A percentile compares a stretch with the other conserved stretches of the same genome.
phyloP scores from a whole-genome alignment of 129 eudicot genomes.

The Tagetes erecta region DNA sequence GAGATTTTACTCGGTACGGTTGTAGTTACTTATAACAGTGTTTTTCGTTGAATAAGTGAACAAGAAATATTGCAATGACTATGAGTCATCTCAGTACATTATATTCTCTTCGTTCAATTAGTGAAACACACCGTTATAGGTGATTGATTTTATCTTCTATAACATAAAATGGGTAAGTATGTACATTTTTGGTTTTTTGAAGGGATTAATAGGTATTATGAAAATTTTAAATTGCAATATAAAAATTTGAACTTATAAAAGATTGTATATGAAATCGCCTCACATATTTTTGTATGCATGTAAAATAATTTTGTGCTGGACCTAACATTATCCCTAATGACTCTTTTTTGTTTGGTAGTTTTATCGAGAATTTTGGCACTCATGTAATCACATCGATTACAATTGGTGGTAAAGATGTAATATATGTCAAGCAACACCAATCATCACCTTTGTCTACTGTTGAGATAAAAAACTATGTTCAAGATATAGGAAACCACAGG shows the following conservation, averaged over 20 bases:
- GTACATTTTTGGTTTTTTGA: background rate
- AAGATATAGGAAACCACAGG: conserved; percentile 81
- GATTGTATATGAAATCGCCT: background rate
- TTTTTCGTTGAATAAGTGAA: background rate
- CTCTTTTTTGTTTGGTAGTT: conserved; percentile 45
- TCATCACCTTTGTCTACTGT: conserved; percentile 68
- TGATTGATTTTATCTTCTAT: background rate
- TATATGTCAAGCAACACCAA: conserved; percentile 72
- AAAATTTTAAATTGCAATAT: background rate
- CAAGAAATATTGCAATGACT: background rate
- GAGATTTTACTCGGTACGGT: too few species aligned
- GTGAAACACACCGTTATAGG: background rate
- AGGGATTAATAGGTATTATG: background rate
- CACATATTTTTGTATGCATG: background rate
- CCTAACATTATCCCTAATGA: conserved; percentile 13
- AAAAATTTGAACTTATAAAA: background rate
- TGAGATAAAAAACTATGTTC: conserved; percentile 81
- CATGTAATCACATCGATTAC: conserved; percentile 86
- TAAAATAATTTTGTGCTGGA: background rate
- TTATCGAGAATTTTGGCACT: conserved; percentile 91
- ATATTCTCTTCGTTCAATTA: background rate
- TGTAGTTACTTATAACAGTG: background rate
- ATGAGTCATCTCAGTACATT: background rate
- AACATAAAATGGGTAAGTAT: background rate
- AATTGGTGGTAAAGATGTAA: conserved; percentile 94